These are phyloP conservation scores for Cucumis variabilis DNA, from an alignment of 331 rosid species.

Conservation along the genomic window DNA sequence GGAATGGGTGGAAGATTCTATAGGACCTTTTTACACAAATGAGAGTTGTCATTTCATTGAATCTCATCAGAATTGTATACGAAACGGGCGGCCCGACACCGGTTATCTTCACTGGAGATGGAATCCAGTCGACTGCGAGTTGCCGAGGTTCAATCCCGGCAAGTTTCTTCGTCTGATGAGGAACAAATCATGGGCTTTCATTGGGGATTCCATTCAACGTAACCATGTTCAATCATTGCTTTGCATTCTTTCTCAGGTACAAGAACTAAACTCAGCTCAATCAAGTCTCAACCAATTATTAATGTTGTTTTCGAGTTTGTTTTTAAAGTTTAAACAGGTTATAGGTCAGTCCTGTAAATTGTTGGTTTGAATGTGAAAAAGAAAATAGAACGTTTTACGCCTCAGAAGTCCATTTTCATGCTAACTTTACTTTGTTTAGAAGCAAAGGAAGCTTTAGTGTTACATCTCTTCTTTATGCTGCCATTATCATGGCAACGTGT, in stretches of 20 bases:
- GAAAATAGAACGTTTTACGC: not conserved
- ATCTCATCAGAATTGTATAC: conserved; percentile 85
- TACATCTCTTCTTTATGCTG: conserved; percentile 9
- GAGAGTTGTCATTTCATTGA: conserved; percentile 79
- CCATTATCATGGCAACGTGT: not conserved
- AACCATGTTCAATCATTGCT: conserved; percentile 93
- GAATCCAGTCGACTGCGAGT: conserved; percentile 69
- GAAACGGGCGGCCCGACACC: conserved; percentile 81
- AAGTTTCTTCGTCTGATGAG: conserved; percentile 76
- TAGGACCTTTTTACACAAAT: conserved; percentile 72
- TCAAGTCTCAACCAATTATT: not conserved
- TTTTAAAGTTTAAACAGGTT: not conserved
- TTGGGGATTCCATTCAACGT: conserved; percentile 93
- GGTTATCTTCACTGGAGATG: conserved; percentile 88
- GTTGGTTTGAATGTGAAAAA: conserved; percentile 43
- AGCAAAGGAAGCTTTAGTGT: conserved; percentile 24
- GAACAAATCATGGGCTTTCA: conserved; percentile 69
- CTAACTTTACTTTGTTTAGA: conserved; percentile 44
- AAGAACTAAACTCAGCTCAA: not conserved
- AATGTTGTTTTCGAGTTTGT: not conserved
- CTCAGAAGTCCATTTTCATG: conserved; percentile 37
- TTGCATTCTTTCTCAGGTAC: conserved; percentile 85
- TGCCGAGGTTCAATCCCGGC: conserved; percentile 66
- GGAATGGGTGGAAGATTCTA: conserved; percentile 68
- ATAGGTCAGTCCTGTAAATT: not conserved